Base-by-base conservation (phyloP, 1,284 basidiomycete species). In the Phellopilus nigrolimitatus region DNA sequence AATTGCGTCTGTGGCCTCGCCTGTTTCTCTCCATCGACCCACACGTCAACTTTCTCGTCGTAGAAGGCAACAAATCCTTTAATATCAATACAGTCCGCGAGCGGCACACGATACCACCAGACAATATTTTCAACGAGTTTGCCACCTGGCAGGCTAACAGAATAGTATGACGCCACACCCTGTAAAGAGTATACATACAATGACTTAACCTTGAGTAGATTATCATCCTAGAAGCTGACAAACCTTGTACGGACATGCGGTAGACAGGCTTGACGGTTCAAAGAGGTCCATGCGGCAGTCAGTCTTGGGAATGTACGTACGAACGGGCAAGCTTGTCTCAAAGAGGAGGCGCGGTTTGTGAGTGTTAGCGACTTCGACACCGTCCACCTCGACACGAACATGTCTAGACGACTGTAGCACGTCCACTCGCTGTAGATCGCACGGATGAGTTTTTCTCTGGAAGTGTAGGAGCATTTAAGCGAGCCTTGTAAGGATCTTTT, bases 41-140 rank as follows among this genome's bases (percentile, higher is more conserved):
- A 84, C 5, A 84, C 73, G 52, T 82, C 78, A 15, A 84, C 75
- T 56, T 80, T 82, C 60, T 84, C 81, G 51, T 85, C 80, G 55
- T 80, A 82, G 62, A 82, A 84, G 0, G 79, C 75, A 2, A 78
- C 66, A 51, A 72, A 72, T n/a, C 80, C 80, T 47, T 65, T 67
- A 48, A 84, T 74, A 19, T 65, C 69, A 3, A 71, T 64, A 44
- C 75, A 76, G 56, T 83, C 80, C 0, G 67, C 63, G 12, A 66
- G 72, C 0, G 82, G 73, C 24, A 69, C 70, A 27, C 70, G 73
- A 61, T 85, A 84, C 69, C 74, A 83, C 82, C 83, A 85, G 13
- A 79, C 75, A 7, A 82, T 63, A 47, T 82, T 71, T 31, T 77
- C 67, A 28, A 69, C 60, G 10, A 64, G 61, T 43, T 73, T 67